Percentiles rank a stretch among this genome's conserved stretches.
Evolutionary conservation across 1,284 basidiomycete species (phyloP).

Genomic region (Papiliotrema nemorosa): DNA sequence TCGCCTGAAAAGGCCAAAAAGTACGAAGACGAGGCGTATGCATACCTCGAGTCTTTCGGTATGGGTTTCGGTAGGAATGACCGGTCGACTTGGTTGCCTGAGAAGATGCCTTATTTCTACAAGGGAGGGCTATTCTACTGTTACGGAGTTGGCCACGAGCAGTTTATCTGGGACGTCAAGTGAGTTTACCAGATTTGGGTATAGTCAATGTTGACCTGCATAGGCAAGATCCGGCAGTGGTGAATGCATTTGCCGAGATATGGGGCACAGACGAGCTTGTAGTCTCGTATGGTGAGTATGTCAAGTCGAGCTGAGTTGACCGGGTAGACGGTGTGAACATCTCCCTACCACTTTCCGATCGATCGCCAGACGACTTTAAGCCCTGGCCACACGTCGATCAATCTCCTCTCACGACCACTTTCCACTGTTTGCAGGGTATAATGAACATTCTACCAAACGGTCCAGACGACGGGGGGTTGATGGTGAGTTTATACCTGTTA

Average conservation of each 20-base stretch:
- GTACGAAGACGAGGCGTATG: slow-evolving; percentile 28
- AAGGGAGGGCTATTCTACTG: slow-evolving; percentile 32
- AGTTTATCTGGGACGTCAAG: slow-evolving; percentile 43
- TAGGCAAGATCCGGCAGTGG: slow-evolving; percentile 25
- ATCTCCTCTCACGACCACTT: slow-evolving; percentile 32
- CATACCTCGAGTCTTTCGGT: slow-evolving; percentile 34
- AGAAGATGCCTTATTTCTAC: slow-evolving; percentile 25
- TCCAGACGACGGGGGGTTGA: slow-evolving; percentile 16
- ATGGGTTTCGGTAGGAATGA: slow-evolving; percentile 41
- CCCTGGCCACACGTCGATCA: slow-evolving; percentile 47
- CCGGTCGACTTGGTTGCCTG: slow-evolving; percentile 30
- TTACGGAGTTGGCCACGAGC: slow-evolving; percentile 36
- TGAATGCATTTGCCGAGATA: slow-evolving; percentile 35
- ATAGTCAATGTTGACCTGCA: too few relatives aligned
- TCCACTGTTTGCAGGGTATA: slow-evolving; percentile 48
- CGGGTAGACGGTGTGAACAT: slow-evolving; percentile 28
- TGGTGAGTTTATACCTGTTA: too few relatives aligned
- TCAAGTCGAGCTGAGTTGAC: too few relatives aligned
- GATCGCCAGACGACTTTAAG: slow-evolving; percentile 13
- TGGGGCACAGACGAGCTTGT: slow-evolving; percentile 44
- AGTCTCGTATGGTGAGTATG: slow-evolving; percentile 29
- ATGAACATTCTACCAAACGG: slow-evolving; percentile 29
- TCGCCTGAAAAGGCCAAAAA: slow-evolving; percentile 24
- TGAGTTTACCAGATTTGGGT: background rate
- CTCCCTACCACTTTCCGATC: slow-evolving; percentile 31